Conservation (phyloP, 345 rosid species). For the Garcia nutans region DNA sequence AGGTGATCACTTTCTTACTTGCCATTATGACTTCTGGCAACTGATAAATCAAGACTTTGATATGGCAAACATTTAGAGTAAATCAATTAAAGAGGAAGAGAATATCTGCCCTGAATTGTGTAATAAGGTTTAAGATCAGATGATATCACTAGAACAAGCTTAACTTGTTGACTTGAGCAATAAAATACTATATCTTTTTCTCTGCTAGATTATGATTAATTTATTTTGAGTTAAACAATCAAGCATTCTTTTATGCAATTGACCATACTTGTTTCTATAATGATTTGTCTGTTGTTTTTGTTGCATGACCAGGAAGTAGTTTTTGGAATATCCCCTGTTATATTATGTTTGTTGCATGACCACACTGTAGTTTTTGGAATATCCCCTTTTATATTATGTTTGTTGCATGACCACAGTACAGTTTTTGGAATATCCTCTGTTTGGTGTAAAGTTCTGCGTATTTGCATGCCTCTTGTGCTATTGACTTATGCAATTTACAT, state of each 20-base stretch:
- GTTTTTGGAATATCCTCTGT: neutral
- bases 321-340: no score
- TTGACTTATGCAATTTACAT: conserved; percentile 19
- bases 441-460: neutral
- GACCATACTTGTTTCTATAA: neutral
- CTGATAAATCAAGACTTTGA: neutral
- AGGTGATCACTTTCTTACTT: neutral
- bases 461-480: conserved; percentile 2
- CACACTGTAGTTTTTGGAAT: neutral
- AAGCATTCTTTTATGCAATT: neutral
- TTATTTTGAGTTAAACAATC: neutral
- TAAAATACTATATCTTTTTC: neutral
- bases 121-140: neutral
- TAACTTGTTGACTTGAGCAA: neutral
- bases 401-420: neutral
- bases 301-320: neutral
- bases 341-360: neutral
- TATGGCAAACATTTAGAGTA: neutral
- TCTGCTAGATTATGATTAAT: neutral
- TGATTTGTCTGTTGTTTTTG: neutral
- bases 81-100: neutral
- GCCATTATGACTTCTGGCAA: neutral
- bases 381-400: neutral
- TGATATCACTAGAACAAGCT: neutral
- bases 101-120: neutral